Evolutionary conservation across 805 yeast genomes (phyloP), one percentile per base, ranked within the genome.

Genomic region (Sugiyamaella mastotermitis): DNA sequence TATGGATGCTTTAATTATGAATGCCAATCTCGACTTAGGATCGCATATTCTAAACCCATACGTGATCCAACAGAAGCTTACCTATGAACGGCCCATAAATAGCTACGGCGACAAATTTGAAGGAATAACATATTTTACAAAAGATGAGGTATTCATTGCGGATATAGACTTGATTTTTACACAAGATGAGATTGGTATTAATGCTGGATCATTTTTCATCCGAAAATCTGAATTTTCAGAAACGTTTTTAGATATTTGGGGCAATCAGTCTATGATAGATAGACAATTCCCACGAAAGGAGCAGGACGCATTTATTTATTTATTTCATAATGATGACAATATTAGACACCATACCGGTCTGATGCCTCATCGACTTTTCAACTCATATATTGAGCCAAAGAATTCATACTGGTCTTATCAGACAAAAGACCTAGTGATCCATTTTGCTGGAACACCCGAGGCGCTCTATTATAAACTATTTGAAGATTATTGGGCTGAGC

Each of bases 1-100:
- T 39, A 47, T 52, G 5, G 66, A 61, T 25, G 55, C 57, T 10
- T 46, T 61, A 18, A 53, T 61, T 36, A 58, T 58, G 56, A 57
- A 60, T 31, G 52, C 53, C 4, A 27, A 47, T 5, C 18, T 53
- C 15, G 57, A 55, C 17, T 38, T 61, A 5, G 56, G 50, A 3
- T 31, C 40, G 8, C 56, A 57, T 28, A 16, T 62, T 3, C 45
- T 61, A 9, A 37, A 48, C 19, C 59, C 58, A 4, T 36, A 46
- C 6, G 55, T 48, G 3, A 33, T 61, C 33, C 35, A 33, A 15
- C 36, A 53, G 10, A 37, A 52, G 5, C 35, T 58, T 5, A 32
- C 50, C 2, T 56, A 44, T 19, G 52, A 45, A 7, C 42, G 46
- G 4, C 53, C 57, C 2, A 22, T 55, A n/a, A 23, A 23, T 23